Evolutionary conservation across 495 filamentous ascomycete species (phyloP).

Genomic region (Cercophora newfieldiana): DNA sequence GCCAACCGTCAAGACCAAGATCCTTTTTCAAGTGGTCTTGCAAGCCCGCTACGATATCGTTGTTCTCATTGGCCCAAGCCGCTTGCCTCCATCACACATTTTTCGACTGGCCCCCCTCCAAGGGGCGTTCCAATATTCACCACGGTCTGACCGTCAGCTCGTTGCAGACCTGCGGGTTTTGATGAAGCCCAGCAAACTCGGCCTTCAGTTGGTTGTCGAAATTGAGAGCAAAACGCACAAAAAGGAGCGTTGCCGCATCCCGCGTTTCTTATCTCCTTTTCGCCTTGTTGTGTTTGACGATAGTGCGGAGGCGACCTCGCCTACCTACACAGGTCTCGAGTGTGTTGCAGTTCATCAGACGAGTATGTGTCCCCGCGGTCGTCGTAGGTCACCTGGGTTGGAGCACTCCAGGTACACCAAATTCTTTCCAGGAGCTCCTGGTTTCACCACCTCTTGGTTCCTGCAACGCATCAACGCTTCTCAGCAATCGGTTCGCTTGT

Average conservation of each 20-base stretch:
- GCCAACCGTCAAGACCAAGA: background rate
- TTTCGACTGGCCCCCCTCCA: too few relatives aligned
- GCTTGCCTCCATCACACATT: background rate
- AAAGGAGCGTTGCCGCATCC: background rate
- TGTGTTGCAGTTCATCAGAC: constrained; percentile 3
- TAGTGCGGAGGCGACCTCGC: background rate
- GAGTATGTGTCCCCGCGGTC: background rate
- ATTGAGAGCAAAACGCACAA: background rate
- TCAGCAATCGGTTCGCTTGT: constrained; percentile 7
- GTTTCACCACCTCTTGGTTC: constrained; percentile 4
- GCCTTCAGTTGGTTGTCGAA: background rate
- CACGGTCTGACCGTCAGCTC: background rate
- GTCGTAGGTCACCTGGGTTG: background rate
- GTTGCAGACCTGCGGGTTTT: background rate
- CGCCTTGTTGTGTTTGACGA: background rate
- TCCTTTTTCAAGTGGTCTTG: background rate
- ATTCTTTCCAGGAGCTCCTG: background rate
- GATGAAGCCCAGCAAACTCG: background rate
- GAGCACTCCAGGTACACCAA: background rate
- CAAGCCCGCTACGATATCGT: background rate
- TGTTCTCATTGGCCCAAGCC: background rate
- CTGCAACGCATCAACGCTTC: background rate
- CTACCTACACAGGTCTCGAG: background rate
- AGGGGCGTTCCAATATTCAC: background rate
- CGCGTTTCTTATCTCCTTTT: background rate